Conservation (phyloP, 495 filamentous ascomycete genomes). For the Alectoria sarmentosa region DNA sequence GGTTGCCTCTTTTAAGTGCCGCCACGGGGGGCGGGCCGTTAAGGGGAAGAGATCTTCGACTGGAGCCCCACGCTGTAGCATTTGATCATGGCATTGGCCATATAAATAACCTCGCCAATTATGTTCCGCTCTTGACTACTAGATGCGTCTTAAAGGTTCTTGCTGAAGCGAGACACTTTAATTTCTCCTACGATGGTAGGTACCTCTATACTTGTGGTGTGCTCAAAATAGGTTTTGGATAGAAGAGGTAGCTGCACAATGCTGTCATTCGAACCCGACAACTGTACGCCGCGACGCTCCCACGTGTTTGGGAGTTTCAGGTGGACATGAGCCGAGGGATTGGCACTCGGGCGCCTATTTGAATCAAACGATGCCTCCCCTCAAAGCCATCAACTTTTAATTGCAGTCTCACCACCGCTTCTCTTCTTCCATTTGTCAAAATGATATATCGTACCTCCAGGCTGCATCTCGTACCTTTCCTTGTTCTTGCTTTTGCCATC, state of each 20-base stretch:
- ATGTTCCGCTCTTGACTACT: not conserved
- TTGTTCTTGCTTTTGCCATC: slow-evolving; percentile 2
- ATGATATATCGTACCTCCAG: not conserved
- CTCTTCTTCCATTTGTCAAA: not conserved
- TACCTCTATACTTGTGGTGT: not conserved
- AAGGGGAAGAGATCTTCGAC: not conserved
- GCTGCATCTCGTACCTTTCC: not conserved
- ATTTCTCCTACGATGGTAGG: too few relatives aligned
- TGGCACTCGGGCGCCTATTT: not conserved
- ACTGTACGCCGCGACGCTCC: too few relatives aligned
- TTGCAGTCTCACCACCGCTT: not conserved
- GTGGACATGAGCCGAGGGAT: not conserved
- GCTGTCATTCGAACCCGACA: not conserved
- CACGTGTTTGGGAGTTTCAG: not conserved
- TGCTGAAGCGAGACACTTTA: not conserved
- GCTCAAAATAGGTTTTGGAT: not conserved
- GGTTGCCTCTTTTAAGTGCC: not conserved
- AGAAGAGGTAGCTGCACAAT: not conserved
- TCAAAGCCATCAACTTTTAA: not conserved
- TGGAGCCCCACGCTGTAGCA: not conserved
- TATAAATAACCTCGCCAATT: not conserved
- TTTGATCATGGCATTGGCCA: not conserved
- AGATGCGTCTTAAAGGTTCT: not conserved
- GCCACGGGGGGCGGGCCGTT: not conserved
- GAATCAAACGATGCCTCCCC: not conserved